Evolutionary conservation across 768 basidiomycete species (phyloP).

Genomic region (Mycena rebaudengoi): DNA sequence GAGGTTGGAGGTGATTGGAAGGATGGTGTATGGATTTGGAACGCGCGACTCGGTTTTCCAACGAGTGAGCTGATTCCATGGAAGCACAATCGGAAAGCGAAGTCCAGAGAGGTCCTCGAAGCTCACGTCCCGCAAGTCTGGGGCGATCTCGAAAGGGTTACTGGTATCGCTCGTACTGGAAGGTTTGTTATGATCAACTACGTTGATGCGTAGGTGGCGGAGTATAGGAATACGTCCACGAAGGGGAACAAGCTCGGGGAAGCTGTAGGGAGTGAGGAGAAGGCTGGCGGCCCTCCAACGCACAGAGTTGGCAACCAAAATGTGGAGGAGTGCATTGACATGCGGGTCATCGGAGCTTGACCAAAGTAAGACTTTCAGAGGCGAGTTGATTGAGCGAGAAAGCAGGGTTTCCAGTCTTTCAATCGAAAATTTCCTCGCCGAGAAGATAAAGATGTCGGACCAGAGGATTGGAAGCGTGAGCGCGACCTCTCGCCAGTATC

Average conservation of each 20-base stretch:
- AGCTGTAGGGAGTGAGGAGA: background rate
- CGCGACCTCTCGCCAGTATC: slow-evolving; percentile 7
- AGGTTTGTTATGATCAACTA: background rate
- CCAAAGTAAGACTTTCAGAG: slow-evolving; percentile 4
- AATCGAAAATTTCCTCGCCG: background rate
- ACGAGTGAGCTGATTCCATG: slow-evolving; percentile 5
- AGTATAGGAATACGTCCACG: slow-evolving; percentile 4
- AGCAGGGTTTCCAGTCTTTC: slow-evolving; percentile 5
- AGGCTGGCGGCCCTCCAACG: slow-evolving; percentile 9
- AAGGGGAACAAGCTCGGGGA: background rate
- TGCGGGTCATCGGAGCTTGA: background rate
- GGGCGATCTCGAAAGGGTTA: slow-evolving; percentile 16
- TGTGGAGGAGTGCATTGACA: background rate
- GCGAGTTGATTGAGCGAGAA: background rate
- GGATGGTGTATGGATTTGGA: fast-evolving
- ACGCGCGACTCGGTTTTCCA: background rate
- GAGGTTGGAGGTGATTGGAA: background rate
- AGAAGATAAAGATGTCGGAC: slow-evolving; percentile 1
- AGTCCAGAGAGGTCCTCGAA: slow-evolving; percentile 7
- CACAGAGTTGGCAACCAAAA: background rate
- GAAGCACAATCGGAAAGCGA: background rate
- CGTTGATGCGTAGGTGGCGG: slow-evolving; percentile 1
- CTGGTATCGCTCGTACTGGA: background rate
- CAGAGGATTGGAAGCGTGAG: background rate
- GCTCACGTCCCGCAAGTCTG: background rate